phyloP scores from a whole-genome alignment of 2,329 filamentous ascomycete species.

The Arthroderma sp. region DNA sequence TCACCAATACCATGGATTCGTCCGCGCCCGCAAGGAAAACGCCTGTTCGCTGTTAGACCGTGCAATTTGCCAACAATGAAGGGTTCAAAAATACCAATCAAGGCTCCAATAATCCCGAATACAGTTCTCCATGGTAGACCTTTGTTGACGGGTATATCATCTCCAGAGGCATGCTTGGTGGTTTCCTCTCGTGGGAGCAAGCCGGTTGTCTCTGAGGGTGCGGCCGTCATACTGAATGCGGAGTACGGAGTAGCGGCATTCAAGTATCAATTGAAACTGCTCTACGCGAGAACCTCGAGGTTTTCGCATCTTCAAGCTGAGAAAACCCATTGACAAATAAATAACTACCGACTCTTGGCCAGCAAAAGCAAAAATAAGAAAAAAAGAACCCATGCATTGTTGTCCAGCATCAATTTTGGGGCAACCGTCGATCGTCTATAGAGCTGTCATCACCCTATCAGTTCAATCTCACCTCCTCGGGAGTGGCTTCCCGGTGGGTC shows the following conservation, averaged over 20 bases:
- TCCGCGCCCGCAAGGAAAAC: slow-evolving; percentile 4
- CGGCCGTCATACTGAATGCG: slow-evolving; percentile 1
- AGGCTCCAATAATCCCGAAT: background rate
- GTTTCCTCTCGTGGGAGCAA: background rate
- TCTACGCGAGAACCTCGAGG: background rate
- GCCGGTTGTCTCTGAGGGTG: background rate
- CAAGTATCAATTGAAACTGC: background rate
- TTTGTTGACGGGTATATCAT: background rate
- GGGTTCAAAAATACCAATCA: background rate
- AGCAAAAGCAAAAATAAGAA: background rate
- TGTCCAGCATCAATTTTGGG: background rate
- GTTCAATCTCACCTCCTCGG: background rate
- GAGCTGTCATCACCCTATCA: background rate
- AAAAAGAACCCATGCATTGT: background rate
- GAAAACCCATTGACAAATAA: background rate
- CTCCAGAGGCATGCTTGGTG: background rate
- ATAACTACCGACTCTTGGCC: background rate
- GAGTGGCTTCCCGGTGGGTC: background rate
- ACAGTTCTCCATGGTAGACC: background rate
- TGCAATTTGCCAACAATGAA: background rate
- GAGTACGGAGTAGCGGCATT: no score
- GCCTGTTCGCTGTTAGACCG: background rate
- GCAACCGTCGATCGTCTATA: background rate
- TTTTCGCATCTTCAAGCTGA: background rate
- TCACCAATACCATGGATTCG: slow-evolving; percentile 4